Conservation (phyloP, 169 alveolate species). For the Cryptosporidium tyzzeri region DNA sequence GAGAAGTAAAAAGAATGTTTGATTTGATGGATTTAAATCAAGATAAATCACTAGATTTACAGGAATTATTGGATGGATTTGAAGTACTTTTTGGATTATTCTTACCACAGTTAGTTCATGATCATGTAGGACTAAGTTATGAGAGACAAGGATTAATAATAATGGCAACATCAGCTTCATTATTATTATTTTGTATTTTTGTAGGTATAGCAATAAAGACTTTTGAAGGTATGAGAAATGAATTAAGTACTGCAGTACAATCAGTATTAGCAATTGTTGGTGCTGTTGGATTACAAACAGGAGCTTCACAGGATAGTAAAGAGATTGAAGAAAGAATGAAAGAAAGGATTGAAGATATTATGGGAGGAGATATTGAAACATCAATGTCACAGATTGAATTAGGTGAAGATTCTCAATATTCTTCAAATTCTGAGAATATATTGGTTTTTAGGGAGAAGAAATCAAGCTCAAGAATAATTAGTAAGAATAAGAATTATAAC, state of each 20-base stretch:
- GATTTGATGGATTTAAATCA: conserved; percentile 82
- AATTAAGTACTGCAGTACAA: conserved; percentile 81
- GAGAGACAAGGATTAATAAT: conserved; percentile 73
- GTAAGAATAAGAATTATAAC: neutral
- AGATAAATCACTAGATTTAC: conserved; percentile 76
- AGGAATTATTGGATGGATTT: conserved; percentile 80
- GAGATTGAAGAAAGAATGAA: conserved; percentile 79
- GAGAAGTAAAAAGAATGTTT: conserved; percentile 80
- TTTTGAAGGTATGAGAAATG: conserved; percentile 81
- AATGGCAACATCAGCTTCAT: conserved; percentile 73
- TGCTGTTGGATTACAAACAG: conserved; percentile 81
- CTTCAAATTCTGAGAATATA: conserved; percentile 6
- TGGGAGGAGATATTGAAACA: conserved; percentile 79
- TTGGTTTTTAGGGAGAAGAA: conserved; percentile 31
- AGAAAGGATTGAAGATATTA: conserved; percentile 78
- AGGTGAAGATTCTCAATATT: conserved; percentile 41
- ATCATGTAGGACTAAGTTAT: conserved; percentile 78
- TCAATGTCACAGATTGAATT: conserved; percentile 77
- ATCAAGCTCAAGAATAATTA: conserved; percentile 39
- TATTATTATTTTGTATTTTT: conserved; percentile 78
- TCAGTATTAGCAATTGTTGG: conserved; percentile 81
- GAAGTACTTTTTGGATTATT: conserved; percentile 79
- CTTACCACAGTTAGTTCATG: conserved; percentile 78
- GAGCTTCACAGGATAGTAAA: conserved; percentile 79
- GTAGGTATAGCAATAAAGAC: conserved; percentile 80